Base-by-base conservation (phyloP, 495 filamentous ascomycete genomes). In the Lepidopterella palustris region DNA sequence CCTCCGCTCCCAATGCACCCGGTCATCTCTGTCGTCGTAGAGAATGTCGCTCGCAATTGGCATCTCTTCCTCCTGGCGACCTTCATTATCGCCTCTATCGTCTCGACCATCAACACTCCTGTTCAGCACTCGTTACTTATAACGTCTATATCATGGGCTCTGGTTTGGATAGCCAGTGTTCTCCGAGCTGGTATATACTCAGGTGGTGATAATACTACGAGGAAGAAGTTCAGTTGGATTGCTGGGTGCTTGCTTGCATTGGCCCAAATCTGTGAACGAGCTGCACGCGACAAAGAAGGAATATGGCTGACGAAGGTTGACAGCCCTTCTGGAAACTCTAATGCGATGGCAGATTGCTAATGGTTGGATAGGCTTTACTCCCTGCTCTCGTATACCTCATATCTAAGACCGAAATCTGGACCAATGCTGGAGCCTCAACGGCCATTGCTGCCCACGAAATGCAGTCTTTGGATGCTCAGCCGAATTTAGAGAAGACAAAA, bases 281-380 rank as follows among this genome's bases (percentile, higher is more conserved):
- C 66, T 11, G 63, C 67, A 11, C 60, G 67, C 52, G 67, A 67
- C 42, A 58, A 48, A 40, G 60, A 68, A 47, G 67, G 66, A 15
- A 61, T 68, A 23, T 71, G 70, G 68, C 64, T 65, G 66, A 63
- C 67, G 5, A 71, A 71, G 60, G 72, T 73, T 52, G 48, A 28
- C 53, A 23, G 9, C n/a, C n/a, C 18, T 32, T 39, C 5, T 13
- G 28, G n/a, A 0, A 13, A 15, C 25, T 60, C 9, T 18, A 55
- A 5, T 10, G 31, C n/a, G n/a, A 3, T 25, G 1, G 31, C 27
- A 55, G 21, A 57, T 32, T 20, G 31, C 47, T 50, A 24, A 28
- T 13, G 5, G 20, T 15, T 18, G 0, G 11, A 6, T 18, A 63
- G 64, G 61, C 45, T 4, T 21, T 68, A 6, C 53, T 68, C 10